phyloP scores from a whole-genome alignment of 306 rosid genomes.

The Urtica urens region DNA sequence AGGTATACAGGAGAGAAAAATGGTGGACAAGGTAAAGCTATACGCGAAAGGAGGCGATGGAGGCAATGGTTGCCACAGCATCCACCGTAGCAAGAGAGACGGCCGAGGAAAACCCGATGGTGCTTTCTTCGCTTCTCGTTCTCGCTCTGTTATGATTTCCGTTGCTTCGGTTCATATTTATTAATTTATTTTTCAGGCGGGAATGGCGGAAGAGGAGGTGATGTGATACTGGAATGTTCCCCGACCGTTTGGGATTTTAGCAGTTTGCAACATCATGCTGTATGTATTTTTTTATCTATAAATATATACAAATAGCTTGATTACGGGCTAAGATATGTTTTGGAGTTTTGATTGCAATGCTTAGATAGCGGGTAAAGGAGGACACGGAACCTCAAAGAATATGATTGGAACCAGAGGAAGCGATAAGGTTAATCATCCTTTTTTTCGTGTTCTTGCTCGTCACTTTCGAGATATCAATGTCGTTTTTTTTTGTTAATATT shows the following conservation, averaged over 20 bases:
- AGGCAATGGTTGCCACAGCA: constrained; percentile 76
- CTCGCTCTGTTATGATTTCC: neutral
- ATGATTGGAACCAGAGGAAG: constrained; percentile 75
- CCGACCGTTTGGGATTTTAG: constrained; percentile 79
- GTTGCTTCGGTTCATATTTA: no score
- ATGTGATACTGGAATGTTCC: constrained; percentile 78
- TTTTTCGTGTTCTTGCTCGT: constrained; percentile 3
- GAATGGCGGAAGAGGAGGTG: constrained; percentile 87
- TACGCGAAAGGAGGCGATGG: constrained; percentile 86
- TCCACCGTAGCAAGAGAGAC: constrained; percentile 52
- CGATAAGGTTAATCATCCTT: constrained; percentile 50
- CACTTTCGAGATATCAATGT: neutral
- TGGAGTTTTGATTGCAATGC: constrained; percentile 3
- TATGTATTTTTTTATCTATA: constrained; percentile 22
- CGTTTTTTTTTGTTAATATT: constrained; percentile 7
- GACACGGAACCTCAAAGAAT: constrained; percentile 69
- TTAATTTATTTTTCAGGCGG: constrained; percentile 75
- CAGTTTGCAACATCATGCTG: constrained; percentile 75
- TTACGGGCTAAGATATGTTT: neutral
- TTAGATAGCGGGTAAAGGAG: constrained; percentile 68
- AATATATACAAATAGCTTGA: constrained; percentile 11
- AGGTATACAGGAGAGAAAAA: constrained; percentile 63
- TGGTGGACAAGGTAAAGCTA: constrained; percentile 64
- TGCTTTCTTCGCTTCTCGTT: no score
- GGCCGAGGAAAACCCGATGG: constrained; percentile 62